Base-by-base conservation (phyloP, 2,329 filamentous ascomycete genomes). In the Fusarium xyrophilum region DNA sequence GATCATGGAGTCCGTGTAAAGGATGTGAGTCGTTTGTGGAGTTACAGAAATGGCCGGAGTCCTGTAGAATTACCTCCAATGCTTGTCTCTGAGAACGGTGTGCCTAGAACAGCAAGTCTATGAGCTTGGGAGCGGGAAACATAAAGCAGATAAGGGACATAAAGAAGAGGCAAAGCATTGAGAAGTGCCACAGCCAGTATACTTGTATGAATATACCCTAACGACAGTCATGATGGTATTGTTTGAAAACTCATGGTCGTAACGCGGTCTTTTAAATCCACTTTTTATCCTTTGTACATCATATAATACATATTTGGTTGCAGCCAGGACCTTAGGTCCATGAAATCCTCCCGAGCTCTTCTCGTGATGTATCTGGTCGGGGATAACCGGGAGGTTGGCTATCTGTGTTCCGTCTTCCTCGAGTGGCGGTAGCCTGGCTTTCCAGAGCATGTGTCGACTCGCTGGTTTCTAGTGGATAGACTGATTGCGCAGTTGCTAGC, bases 21-120 rank as follows among this genome's bases (percentile, higher is more conserved):
- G 76, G 84, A 90, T 55, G 77, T 90, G 46, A 88, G 87, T 71
- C 82, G 88, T 46, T 75, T 90, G 30, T 89, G 88, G 88, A 79
- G 83, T 65, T 90, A 90, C 72, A 80, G 87, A 52, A 89, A 90
- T 71, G 88, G 88, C 4, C 79, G 75, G 60, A 85, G 82, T 40
- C 87, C 88, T 2, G 72, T 79, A 8, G 82, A 84, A 40, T 69
- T 73, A 30, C 79, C 81, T 17, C 77, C 78, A 1, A 65, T 79
- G 61, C 54, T 83, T 40, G 56, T 69, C 5, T 72, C 63, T 30
- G 79, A 82, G 67, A 75, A 76, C 42, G 78, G 81, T 3, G 68
- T 81, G 38, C 71, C 79, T 10, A 77, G 81, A 56, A 80, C 76
- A 50, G 79, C 79, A 30, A 82, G 80, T 5, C 69, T 81, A 61